Conservation (phyloP, 2,329 filamentous ascomycete genomes). For the Nigrospora sphaerica region DNA sequence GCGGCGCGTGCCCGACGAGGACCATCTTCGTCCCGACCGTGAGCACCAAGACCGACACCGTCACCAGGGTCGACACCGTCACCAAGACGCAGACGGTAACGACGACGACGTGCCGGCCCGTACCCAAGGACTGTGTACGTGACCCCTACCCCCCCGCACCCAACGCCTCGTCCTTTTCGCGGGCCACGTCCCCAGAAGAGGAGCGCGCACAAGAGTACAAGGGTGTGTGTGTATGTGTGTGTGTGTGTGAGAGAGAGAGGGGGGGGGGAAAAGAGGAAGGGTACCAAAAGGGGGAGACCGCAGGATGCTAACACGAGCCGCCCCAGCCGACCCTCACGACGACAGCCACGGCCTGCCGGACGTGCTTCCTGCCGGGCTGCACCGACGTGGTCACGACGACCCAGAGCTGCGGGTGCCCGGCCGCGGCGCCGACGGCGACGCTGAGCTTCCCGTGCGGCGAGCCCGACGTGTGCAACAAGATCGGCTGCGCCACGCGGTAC, state of each 20-base stretch:
- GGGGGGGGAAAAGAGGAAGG: too few species aligned
- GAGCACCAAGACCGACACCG: background rate
- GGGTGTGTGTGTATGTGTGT: too few species aligned
- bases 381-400: background rate
- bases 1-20: background rate
- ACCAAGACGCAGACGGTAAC: background rate
- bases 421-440: background rate
- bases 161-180: too few species aligned
- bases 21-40: background rate
- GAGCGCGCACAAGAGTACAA: too few species aligned
- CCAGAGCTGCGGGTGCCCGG: conserved; percentile 2
- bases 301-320: too few species aligned
- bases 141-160: too few species aligned
- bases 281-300: too few species aligned
- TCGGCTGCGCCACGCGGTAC: background rate
- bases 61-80: background rate
- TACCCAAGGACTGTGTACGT: background rate
- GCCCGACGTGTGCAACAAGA: background rate
- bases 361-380: conserved; percentile 2
- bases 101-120: background rate
- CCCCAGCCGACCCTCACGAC: background rate
- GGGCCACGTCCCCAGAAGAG: too few species aligned
- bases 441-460: background rate
- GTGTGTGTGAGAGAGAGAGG: too few species aligned
- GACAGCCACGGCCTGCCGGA: background rate